These are phyloP conservation scores for Raphidocelis subcapitata DNA, from an alignment of 139 green algal genomes.

Conservation along the genomic window DNA sequence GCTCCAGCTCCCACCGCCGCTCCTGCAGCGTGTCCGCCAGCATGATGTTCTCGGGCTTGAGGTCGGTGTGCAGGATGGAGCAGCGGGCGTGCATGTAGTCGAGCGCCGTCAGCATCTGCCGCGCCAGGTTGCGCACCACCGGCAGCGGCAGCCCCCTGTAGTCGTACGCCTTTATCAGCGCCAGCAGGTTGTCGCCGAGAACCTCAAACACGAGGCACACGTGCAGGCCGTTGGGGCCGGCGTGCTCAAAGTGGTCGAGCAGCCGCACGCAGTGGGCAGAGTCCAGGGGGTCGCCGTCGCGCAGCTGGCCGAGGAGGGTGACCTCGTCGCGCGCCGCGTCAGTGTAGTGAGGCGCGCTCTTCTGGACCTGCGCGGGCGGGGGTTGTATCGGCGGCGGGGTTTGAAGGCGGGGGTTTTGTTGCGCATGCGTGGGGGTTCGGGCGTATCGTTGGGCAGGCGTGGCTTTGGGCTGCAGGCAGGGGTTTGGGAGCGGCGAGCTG, in stretches of 20 bases:
- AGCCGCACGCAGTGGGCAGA: conserved; percentile 69
- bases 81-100: conserved; percentile 87
- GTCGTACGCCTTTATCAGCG: conserved; percentile 74
- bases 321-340: conserved; percentile 98
- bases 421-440: background rate
- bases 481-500: too few species aligned
- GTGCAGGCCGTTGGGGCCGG: conserved; percentile 88
- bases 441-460: background rate
- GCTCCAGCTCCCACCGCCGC: conserved; percentile 41
- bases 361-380: conserved; percentile 80
- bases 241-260: conserved; percentile 93
- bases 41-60: conserved; percentile 98
- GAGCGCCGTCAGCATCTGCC: conserved; percentile 85
- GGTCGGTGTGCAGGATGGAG: conserved; percentile 94
- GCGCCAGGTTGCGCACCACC: conserved; percentile 77
- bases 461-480: background rate
- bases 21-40: conserved; percentile 64
- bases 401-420: background rate
- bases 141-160: conserved; percentile 88
- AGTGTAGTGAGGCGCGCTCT: conserved; percentile 94
- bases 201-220: conserved; percentile 99
- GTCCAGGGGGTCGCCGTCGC: conserved; percentile 59
- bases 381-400: too few species aligned
- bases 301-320: conserved; percentile 81
- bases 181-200: conserved; percentile 65